Conservation (phyloP, 768 basidiomycete species). For the Pisolithus microcarpus region DNA sequence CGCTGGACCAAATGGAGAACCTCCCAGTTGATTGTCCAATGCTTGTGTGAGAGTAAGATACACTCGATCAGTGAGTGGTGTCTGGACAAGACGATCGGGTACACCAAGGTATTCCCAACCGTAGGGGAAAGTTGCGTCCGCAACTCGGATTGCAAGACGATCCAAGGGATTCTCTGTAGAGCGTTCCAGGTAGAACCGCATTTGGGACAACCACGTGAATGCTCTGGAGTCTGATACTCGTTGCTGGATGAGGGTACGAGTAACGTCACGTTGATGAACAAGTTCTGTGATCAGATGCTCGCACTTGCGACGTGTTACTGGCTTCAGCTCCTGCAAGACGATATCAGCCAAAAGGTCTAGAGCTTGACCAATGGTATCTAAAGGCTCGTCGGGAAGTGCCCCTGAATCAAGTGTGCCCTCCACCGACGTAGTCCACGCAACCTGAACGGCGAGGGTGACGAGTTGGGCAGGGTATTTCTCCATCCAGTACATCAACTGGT, state of each 20-base stretch:
- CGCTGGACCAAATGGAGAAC: constrained; percentile 96
- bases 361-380: constrained; percentile 71
- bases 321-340: constrained; percentile 80
- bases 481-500: constrained; percentile 82
- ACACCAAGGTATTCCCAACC: constrained; percentile 99
- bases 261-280: constrained; percentile 96
- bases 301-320: constrained; percentile 94
- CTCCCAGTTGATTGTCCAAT: constrained; percentile 89
- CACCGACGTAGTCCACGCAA: constrained; percentile 86
- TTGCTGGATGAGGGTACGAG: constrained; percentile 67
- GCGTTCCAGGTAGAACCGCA: constrained; percentile 92
- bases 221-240: constrained; percentile 55
- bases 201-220: constrained; percentile 95
- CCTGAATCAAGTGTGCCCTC: constrained; percentile 59
- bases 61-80: constrained; percentile 93
- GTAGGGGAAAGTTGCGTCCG: constrained; percentile 90
- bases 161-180: constrained; percentile 69
- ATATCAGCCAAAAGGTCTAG: constrained; percentile 96
- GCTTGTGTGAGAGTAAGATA: constrained; percentile 97
- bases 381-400: constrained; percentile 51
- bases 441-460: constrained; percentile 91
- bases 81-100: constrained; percentile 94
- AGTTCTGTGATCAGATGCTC: constrained; percentile 98
- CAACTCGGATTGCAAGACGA: constrained; percentile 72
- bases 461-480: constrained; percentile 93